Conservation (phyloP, 345 rosid genomes). For the Syzygium aqueum region DNA sequence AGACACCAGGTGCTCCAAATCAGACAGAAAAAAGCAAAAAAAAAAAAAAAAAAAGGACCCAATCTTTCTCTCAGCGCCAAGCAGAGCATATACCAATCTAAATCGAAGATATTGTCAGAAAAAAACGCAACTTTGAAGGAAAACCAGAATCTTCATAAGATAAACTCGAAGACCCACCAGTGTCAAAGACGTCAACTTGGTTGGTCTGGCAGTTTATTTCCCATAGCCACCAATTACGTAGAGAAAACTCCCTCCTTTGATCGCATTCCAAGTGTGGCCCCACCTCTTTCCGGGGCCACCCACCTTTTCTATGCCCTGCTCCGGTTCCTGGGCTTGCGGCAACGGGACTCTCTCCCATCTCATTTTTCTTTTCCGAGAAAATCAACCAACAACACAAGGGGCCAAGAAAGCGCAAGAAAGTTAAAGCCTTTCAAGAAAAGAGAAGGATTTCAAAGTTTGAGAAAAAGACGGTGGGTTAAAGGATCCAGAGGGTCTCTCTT, state of each 20-base stretch:
- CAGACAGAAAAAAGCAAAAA: neutral
- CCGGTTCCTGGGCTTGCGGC: conserved; percentile 19
- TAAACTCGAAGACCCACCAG: conserved; percentile 20
- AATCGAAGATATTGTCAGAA: neutral
- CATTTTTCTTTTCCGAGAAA: conserved; percentile 19
- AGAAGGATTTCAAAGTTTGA: neutral
- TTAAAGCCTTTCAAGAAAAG: neutral
- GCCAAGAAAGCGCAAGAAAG: neutral
- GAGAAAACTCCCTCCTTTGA: conserved; percentile 76
- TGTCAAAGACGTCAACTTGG: conserved; percentile 20
- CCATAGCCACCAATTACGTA: conserved; percentile 91
- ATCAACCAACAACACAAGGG: neutral
- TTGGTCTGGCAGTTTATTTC: conserved; percentile 90
- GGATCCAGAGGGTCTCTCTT: neutral
- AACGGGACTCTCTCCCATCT: conserved; percentile 55
- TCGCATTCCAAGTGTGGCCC: conserved; percentile 81
- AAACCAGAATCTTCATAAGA: neutral
- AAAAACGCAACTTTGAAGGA: neutral
- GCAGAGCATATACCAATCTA: neutral
- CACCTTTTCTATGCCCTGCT: conserved; percentile 2
- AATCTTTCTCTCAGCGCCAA: neutral
- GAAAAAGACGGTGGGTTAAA: neutral
- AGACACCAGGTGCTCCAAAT: neutral
- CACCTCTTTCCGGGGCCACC: conserved; percentile 83
- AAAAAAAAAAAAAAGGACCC: neutral